phyloP scores from a whole-genome alignment of 768 basidiomycete species.

The Phanerodontia chrysosporium region DNA sequence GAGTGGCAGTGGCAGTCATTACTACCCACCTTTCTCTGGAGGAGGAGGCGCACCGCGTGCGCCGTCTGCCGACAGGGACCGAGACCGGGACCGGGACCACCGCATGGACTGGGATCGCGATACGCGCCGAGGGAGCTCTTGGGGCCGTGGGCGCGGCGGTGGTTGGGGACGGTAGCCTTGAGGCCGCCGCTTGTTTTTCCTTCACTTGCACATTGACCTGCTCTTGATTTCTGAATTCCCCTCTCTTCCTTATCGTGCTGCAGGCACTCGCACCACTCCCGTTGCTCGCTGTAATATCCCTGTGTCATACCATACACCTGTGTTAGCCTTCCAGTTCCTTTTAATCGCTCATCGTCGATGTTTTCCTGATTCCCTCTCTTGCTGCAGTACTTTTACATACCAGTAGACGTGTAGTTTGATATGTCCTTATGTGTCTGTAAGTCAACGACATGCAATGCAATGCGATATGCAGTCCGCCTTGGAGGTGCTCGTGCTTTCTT shows the following conservation, averaged over 20 bases:
- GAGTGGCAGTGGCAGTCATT: slow-evolving; percentile 13
- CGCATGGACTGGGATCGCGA: slow-evolving; percentile 36
- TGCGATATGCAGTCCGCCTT: background rate
- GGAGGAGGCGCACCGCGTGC: slow-evolving; percentile 38
- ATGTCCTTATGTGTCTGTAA: background rate
- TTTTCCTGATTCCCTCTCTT: background rate
- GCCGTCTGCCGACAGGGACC: slow-evolving; percentile 49
- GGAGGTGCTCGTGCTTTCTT: slow-evolving; percentile 22
- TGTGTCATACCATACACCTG: background rate
- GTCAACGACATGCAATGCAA: background rate
- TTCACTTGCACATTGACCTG: no score
- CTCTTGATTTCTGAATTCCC: background rate
- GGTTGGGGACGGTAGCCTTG: slow-evolving; percentile 3
- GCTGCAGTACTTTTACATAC: background rate
- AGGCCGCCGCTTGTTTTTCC: no score
- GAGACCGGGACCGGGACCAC: slow-evolving; percentile 36
- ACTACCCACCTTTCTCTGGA: slow-evolving; percentile 9
- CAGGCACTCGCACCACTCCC: background rate
- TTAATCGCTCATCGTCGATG: background rate
- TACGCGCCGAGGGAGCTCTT: background rate
- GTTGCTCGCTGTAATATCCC: background rate
- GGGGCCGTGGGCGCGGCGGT: slow-evolving; percentile 1
- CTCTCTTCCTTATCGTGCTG: background rate
- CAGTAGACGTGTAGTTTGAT: background rate
- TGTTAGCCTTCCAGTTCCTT: background rate